Evolutionary conservation across 352 stramenopile species (phyloP).

Genomic region (Phytophthora ohioensis): DNA sequence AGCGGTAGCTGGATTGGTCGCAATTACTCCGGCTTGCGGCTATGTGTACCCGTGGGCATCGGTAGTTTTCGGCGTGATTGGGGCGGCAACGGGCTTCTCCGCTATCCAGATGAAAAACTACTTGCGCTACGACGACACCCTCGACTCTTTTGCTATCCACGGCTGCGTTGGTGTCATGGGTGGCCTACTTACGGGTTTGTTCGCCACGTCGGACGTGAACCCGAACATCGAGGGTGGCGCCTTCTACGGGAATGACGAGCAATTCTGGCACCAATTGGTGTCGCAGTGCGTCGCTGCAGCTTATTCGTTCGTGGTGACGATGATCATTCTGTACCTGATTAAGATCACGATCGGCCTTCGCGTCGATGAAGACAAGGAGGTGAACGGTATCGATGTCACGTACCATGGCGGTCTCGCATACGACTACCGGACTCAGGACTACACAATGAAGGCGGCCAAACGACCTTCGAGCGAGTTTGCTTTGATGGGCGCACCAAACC

Average conservation of each 20-base stretch:
- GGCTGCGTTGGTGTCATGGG: conserved; percentile 70
- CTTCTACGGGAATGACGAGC: conserved; percentile 59
- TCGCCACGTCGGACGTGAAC: conserved; percentile 67
- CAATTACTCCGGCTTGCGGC: conserved; percentile 75
- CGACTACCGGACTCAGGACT: conserved; percentile 47
- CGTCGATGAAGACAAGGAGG: conserved; percentile 81
- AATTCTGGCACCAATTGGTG: conserved; percentile 66
- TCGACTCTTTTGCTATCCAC: conserved; percentile 86
- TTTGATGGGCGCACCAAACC: conserved; percentile 20
- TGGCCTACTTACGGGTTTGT: conserved; percentile 73
- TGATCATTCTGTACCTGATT: conserved; percentile 75
- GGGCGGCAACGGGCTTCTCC: conserved; percentile 58
- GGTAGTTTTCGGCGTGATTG: conserved; percentile 76
- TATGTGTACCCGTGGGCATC: conserved; percentile 79
- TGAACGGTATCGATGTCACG: conserved; percentile 80
- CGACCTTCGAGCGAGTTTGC: conserved; percentile 24
- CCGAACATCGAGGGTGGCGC: conserved; percentile 61
- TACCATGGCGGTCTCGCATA: conserved; percentile 82
- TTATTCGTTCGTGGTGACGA: conserved; percentile 75
- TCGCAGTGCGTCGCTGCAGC: conserved; percentile 63
- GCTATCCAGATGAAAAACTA: conserved; percentile 72
- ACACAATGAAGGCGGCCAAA: conserved; percentile 18
- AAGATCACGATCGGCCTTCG: conserved; percentile 78
- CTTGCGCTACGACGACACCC: conserved; percentile 80
- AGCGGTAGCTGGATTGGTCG: conserved; percentile 69